phyloP scores from a whole-genome alignment of 805 yeast species.

The Teunomyces tritomae region DNA sequence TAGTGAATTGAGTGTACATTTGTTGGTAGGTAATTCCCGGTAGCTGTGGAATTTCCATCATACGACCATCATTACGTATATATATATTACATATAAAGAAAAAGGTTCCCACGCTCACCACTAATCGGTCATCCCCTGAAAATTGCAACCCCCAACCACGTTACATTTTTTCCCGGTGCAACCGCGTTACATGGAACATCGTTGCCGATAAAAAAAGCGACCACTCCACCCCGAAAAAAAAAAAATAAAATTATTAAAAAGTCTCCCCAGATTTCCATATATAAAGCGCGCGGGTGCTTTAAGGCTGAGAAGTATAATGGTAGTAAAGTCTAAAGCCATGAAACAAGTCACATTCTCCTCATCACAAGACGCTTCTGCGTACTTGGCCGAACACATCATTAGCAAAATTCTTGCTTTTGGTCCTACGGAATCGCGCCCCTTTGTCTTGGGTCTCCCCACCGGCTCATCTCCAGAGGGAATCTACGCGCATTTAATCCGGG shows the following conservation, averaged over 20 bases:
- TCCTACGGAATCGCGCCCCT: constrained; percentile 47
- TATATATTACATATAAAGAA: not conserved
- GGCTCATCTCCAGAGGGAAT: constrained; percentile 62
- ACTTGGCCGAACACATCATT: constrained; percentile 47
- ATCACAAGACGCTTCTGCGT: constrained; percentile 40
- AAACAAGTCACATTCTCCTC: constrained; percentile 36
- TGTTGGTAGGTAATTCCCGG: not conserved
- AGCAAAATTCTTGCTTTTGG: constrained; percentile 40
- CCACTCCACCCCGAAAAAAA: not conserved
- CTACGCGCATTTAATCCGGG: constrained; percentile 44
- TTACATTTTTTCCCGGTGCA: constrained; percentile 2
- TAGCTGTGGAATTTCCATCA: not conserved
- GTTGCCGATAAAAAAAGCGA: not conserved
- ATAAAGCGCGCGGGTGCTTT: not conserved
- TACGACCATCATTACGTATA: too few species aligned
- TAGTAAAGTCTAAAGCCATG: constrained; percentile 10
- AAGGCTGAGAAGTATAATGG: not conserved
- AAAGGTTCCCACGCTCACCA: not conserved
- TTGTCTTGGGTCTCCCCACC: constrained; percentile 58
- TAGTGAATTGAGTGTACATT: constrained; percentile 32
- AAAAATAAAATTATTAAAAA: too few species aligned
- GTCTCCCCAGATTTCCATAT: not conserved
- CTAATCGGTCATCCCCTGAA: not conserved
- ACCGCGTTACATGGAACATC: constrained; percentile 2
- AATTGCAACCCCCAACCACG: constrained; percentile 1